Evolutionary conservation across 2,329 filamentous ascomycete species (phyloP), one percentile per base, ranked within the genome.

Genomic region (Fusarium tupiense): DNA sequence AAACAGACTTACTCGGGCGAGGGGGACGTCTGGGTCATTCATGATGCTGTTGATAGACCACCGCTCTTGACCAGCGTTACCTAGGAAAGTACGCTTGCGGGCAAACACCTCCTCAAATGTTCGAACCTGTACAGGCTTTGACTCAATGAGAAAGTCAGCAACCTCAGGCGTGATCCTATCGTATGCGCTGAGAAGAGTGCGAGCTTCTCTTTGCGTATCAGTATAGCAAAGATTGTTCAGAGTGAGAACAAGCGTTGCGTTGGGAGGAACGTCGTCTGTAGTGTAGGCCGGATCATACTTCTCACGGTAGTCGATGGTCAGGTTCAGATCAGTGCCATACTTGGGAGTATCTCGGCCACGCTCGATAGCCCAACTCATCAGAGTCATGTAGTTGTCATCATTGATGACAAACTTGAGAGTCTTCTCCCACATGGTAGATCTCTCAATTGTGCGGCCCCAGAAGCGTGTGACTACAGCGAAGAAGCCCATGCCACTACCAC

Each of bases 401-500:
- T 59, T 68, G 16, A 44, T 59, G 2, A 40, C 63, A 3, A 58
- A 49, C 19, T 59, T 40, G 24, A 64, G 63, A 19, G 41, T 53
- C 35, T 53, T 64, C 35, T 68, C 65, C 33, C 60, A 53, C 41
- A 62, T 47, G n/a, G 58, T 64, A 16, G 63, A 54, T 38, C 33
- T 35, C 57, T 38, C 58, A 26, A 71, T 71, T 19, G 65, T 71
- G 50, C 56, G 63, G 24, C 63, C 52, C 66, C 56, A 69, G 49
- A 69, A 60, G 14, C 61, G 43, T 20, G 66, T 69, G 17, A 69
- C 54, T 3, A 69, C 61, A n/a, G 54, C 61, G 31, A 69, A 69
- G 52, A 54, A 66, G 20, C 53, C 66, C 43, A 60, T 57, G 2
- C 66, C 66, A 31, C 61, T 65, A 20, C 66, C 66, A 4, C 44